These are phyloP conservation scores for Porcisia deanei DNA, from an alignment of 208 protist genomes.

Conservation along the genomic window DNA sequence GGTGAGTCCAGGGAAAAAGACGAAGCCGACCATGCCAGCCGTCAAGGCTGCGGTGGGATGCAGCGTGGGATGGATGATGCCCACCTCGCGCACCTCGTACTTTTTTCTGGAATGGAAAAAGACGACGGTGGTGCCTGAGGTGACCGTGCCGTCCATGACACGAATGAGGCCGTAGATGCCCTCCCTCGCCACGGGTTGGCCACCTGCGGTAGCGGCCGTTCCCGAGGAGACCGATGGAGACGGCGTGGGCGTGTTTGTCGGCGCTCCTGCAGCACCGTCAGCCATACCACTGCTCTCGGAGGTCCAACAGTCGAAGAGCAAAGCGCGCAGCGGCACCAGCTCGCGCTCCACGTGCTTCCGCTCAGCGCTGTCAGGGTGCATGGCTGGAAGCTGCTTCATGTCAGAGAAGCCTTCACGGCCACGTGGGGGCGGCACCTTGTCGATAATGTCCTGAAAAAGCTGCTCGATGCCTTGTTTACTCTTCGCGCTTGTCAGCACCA, in stretches of 20 bases:
- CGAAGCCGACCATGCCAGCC: constrained; percentile 96
- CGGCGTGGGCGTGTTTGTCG: constrained; percentile 1
- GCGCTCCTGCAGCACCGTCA: constrained; percentile 16
- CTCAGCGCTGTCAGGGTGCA: constrained; percentile 61
- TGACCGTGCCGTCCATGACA: constrained; percentile 91
- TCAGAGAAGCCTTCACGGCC: constrained; percentile 72
- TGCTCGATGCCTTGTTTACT: constrained; percentile 83
- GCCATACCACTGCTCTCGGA: constrained; percentile 90
- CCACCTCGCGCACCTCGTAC: constrained; percentile 93
- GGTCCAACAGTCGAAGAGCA: constrained; percentile 97
- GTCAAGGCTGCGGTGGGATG: constrained; percentile 75
- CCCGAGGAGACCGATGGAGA: constrained; percentile 3
- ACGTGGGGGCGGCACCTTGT: constrained; percentile 86
- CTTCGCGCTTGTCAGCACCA: constrained; percentile 93
- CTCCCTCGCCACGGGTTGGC: constrained; percentile 28
- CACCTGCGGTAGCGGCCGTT: constrained; percentile 6
- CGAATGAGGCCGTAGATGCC: constrained; percentile 86
- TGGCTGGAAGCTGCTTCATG: constrained; percentile 62
- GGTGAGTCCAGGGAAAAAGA: constrained; percentile 82
- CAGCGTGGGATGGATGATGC: constrained; percentile 94
- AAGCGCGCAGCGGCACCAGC: constrained; percentile 86
- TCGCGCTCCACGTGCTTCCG: constrained; percentile 48
- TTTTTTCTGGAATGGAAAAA: constrained; percentile 61
- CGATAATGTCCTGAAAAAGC: constrained; percentile 91
- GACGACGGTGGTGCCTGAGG: constrained; percentile 61